phyloP scores from a whole-genome alignment of 768 basidiomycete genomes.

The Asterophora lycoperdoides region DNA sequence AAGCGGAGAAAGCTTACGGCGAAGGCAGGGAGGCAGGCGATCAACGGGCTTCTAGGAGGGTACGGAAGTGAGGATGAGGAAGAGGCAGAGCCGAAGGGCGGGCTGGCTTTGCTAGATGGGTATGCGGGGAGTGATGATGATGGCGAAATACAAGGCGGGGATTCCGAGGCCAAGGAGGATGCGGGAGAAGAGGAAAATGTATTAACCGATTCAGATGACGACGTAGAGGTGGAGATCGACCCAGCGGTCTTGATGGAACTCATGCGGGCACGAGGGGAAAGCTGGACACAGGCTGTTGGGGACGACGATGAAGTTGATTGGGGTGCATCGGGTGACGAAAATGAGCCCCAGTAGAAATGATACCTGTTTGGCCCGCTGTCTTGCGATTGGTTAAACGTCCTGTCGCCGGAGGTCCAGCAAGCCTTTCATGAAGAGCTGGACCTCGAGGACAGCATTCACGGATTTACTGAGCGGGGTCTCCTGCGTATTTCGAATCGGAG shows the following conservation, averaged over 20 bases:
- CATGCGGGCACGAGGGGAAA: constrained; percentile 31
- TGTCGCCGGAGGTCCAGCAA: constrained; percentile 72
- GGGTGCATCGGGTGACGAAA: constrained; percentile 37
- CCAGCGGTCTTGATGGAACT: constrained; percentile 39
- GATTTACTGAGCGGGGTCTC: constrained; percentile 67
- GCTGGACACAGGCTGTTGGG: constrained; percentile 23
- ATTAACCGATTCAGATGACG: constrained; percentile 10
- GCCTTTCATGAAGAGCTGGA: constrained; percentile 83
- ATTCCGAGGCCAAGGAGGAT: constrained; percentile 28
- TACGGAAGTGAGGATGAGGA: constrained; percentile 52
- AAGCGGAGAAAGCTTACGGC: constrained; percentile 58
- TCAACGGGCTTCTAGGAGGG: constrained; percentile 52
- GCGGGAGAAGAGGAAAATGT: constrained; percentile 28
- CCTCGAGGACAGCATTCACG: constrained; percentile 73
- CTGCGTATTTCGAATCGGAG: constrained; percentile 73
- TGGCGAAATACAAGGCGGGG: constrained; percentile 6
- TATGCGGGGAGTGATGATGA: constrained; percentile 51
- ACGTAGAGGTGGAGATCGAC: constrained; percentile 32
- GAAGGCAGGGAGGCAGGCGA: constrained; percentile 49
- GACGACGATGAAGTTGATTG: constrained; percentile 49
- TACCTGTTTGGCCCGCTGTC: background rate
- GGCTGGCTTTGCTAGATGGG: constrained; percentile 34
- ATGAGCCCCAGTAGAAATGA: constrained; percentile 20
- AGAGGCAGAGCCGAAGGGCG: constrained; percentile 26
- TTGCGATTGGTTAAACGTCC: constrained; percentile 42